A percentile compares a stretch with the other conserved stretches of the same genome.
Evolutionary conservation across 768 basidiomycete species (phyloP).

Genomic region (Russula abietina): DNA sequence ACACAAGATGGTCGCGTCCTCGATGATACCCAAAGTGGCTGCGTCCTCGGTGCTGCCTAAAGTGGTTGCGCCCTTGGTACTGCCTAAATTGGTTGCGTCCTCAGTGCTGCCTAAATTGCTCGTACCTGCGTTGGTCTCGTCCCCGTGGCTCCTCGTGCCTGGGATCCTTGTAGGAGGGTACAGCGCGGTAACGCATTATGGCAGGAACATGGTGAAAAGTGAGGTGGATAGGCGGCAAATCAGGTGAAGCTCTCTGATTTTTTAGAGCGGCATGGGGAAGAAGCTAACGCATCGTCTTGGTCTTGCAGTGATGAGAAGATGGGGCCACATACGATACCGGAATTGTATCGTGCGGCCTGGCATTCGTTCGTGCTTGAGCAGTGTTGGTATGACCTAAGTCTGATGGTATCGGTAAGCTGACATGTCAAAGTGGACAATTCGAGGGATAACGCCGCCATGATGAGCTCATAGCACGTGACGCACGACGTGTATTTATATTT

Average conservation of each 20-base stretch:
- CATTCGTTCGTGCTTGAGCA: conserved; percentile 1
- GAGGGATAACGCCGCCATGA: too few species aligned
- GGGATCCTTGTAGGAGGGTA: conserved; percentile 21
- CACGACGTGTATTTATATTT: too few species aligned
- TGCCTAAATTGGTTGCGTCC: too few species aligned
- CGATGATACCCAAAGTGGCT: conserved; percentile 23
- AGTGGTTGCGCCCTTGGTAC: too few species aligned
- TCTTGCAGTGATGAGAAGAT: conserved; percentile 22
- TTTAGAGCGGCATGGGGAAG: not conserved
- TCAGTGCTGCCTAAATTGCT: conserved; percentile 24
- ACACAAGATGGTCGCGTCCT: too few species aligned
- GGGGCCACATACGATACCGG: conserved; percentile 13
- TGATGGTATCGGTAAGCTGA: too few species aligned
- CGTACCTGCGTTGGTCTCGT: conserved; percentile 19
- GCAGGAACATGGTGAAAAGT: conserved; percentile 17
- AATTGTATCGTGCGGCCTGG: conserved; percentile 20
- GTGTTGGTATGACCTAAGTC: too few species aligned
- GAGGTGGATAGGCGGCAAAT: conserved; percentile 18
- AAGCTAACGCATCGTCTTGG: not conserved
- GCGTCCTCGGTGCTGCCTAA: too few species aligned
- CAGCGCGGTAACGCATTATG: conserved; percentile 18
- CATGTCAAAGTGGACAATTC: too few species aligned
- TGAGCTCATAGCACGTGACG: too few species aligned
- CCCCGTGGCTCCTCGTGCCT: conserved; percentile 20
- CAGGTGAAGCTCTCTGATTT: conserved; percentile 6